These are phyloP conservation scores for Nakaseomyces uthaithaninus DNA, from an alignment of 1,139 yeast species.

Conservation along the genomic window DNA sequence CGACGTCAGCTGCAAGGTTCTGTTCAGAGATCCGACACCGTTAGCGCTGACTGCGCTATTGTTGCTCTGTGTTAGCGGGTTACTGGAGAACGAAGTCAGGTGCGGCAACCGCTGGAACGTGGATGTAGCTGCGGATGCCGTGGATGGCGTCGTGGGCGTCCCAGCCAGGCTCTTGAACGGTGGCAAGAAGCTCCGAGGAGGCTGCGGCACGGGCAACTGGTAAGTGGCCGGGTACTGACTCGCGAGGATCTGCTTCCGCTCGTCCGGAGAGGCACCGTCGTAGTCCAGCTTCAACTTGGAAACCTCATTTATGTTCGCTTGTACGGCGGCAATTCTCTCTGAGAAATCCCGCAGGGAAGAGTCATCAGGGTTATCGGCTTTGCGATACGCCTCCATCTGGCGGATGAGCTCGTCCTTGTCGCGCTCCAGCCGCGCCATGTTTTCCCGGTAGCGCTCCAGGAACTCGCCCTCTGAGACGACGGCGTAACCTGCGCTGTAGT, in stretches of 20 bases:
- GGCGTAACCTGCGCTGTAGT: not conserved
- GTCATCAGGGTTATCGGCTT: not conserved
- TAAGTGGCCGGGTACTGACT: conserved; percentile 3
- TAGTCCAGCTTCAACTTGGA: conserved; percentile 1
- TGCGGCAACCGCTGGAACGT: not conserved
- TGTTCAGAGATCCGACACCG: not conserved
- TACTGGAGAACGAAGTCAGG: not conserved
- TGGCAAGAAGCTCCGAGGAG: not conserved
- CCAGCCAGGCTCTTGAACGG: conserved; percentile 4
- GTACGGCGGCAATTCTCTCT: not conserved
- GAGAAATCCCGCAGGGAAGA: not conserved
- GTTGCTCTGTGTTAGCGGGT: not conserved
- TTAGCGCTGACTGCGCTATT: not conserved
- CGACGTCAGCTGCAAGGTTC: conserved; percentile 1
- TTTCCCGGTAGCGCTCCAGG: not conserved
- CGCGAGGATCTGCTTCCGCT: conserved; percentile 1
- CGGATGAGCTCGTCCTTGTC: not conserved
- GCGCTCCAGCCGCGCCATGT: not conserved
- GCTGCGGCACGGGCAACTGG: not conserved
- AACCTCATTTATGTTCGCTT: not conserved
- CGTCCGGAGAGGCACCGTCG: not conserved
- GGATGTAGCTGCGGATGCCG: not conserved
- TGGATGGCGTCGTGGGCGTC: not conserved
- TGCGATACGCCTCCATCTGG: not conserved
- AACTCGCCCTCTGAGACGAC: not conserved